Conservation (phyloP, 2,329 filamentous ascomycete species). For the Aspergillus ochraceus region DNA sequence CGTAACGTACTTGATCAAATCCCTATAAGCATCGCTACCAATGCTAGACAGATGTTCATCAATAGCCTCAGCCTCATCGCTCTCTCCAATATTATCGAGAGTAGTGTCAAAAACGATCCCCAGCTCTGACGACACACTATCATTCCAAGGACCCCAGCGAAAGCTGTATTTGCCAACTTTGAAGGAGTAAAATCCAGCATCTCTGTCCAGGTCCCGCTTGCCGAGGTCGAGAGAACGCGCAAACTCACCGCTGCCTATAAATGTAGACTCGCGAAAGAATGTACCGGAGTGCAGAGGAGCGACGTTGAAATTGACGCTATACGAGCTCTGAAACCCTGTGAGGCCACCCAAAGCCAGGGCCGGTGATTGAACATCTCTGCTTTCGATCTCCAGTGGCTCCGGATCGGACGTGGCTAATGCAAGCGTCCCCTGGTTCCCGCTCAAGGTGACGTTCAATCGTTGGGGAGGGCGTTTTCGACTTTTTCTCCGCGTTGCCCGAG, state of each 20-base stretch:
- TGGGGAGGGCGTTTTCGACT: conserved; percentile 42
- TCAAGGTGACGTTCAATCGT: conserved; percentile 48
- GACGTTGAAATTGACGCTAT: conserved; percentile 56
- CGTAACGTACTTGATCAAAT: conserved; percentile 52
- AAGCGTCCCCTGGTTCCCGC: conserved; percentile 48
- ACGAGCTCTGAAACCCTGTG: conserved; percentile 49
- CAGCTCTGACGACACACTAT: conserved; percentile 52
- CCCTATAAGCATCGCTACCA: conserved; percentile 33
- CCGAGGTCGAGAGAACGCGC: conserved; percentile 43
- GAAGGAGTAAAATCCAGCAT: conserved; percentile 41
- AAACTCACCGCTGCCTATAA: conserved; percentile 60
- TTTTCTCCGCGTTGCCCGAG: conserved; percentile 19
- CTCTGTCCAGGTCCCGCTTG: conserved; percentile 46
- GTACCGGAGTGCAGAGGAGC: conserved; percentile 51
- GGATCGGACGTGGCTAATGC: conserved; percentile 19
- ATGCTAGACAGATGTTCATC: conserved; percentile 13
- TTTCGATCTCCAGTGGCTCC: conserved; percentile 7
- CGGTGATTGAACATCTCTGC: neutral
- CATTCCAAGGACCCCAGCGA: conserved; percentile 57
- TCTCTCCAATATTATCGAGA: conserved; percentile 21
- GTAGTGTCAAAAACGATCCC: conserved; percentile 37
- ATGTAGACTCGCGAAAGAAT: conserved; percentile 57
- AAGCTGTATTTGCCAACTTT: conserved; percentile 32
- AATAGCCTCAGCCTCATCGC: conserved; percentile 3
- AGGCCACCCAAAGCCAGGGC: conserved; percentile 43